Evolutionary conservation across 179 eudicot genomes (phyloP), one percentile per base, ranked within the genome.

Genomic region (Corrigiola litoralis): DNA sequence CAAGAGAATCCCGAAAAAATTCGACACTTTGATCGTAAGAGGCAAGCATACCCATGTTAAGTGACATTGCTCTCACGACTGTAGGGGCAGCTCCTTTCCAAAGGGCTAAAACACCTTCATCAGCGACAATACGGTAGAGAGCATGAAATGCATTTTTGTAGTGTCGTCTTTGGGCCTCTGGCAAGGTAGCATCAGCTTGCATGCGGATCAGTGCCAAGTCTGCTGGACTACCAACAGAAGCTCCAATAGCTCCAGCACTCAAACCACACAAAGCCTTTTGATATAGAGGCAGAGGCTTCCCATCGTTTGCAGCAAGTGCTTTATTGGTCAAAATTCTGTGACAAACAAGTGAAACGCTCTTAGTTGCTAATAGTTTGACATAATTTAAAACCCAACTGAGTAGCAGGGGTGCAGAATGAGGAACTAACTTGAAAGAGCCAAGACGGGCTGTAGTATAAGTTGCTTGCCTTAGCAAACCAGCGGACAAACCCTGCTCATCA

Each of bases 381-480:
- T 3, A 14, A 23, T 11, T 29, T 17, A 45, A 13, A 21, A 1
- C 28, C 13, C 32, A 16, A 18, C 20, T 10, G 6, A 29, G 12
- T 18, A 48, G 38, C 25, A n/a, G n/a, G 34, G 25, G 21, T 5
- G 13, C 29, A 63, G 18, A 4, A 32, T 5, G 23, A 42, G 44
- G 25, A 27, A 65, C 72, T 79, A 71, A 91, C 97, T 68, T 89
- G 75, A 91, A 89, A 52, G 96, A 64, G 49, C 97, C 97, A 70
- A 91, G 90, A 24, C 97, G 86, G 11, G 89, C 96, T 34, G 97
- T 91, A 55, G 97, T 91, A 46, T 89, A 91, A 32, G 97, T 91
- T 56, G 97, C 97, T 75, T 91, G 97, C 74, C 97, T 77, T 41
- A 91, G 91, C 75, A 91, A 80, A 61, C 97, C 97, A 56, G 97